Evolutionary conservation across 495 filamentous ascomycete species (phyloP), one percentile per base, ranked within the genome.

Genomic region (Achaetomiella virescens): DNA sequence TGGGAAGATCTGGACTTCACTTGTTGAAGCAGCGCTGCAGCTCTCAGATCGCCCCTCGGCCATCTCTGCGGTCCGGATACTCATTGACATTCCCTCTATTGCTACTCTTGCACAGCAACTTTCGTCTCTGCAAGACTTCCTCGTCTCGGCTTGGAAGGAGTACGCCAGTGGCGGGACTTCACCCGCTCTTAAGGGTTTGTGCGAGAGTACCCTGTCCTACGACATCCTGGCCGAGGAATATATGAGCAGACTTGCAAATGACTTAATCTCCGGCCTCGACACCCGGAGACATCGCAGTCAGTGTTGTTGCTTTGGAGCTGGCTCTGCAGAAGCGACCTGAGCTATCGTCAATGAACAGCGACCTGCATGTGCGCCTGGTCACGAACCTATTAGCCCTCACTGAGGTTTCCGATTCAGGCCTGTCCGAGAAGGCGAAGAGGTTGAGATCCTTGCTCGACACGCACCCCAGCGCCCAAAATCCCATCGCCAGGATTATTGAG

Each of bases 351-450:
- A 54, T 66, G 15, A 65, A 75, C 17, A 54, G 68, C 0, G 66
- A 61, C 21, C 43, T 62, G 6, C 72, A 76, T 54, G 67, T 80
- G 24, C 57, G 45, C 2, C 55, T 80, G 7, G 67, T 78, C 24
- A 69, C 75, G 0, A 71, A 62, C 11, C 63, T 81, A 0, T 59
- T 81, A 1, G 70, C 70, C 2, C 38, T 80, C 14, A 73, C 71
- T 9, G 76, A 80, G 55, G 55, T 71, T 7, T 68, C 71, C 6
- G 70, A 72, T 48, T 37, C 59, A 20, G 47, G 47, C 0, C 35
- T 69, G 2, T 59, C 68, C 8, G 60, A 62, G 6, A 69, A 71
- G 49, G 68, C 72, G 14, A 54, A 55, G 9, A 43, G 38, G 5
- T 41, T 79, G 25, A 67, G 60, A 24, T 33, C 61, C 0, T 51